phyloP scores from a whole-genome alignment of 2,329 filamentous ascomycete species.

The Gliomastix tumulicola region DNA sequence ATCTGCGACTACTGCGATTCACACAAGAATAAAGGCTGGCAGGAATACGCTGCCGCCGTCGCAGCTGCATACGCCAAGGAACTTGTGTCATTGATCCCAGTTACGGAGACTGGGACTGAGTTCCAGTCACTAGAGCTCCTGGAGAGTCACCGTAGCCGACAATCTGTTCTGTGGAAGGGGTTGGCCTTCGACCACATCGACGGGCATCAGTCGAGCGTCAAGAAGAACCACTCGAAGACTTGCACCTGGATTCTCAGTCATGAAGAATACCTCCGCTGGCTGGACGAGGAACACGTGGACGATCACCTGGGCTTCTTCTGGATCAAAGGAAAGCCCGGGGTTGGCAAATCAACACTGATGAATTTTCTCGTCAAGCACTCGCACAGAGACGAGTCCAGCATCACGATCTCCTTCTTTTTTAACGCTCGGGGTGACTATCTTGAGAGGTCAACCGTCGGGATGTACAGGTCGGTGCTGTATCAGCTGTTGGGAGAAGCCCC shows the following conservation, averaged over 20 bases:
- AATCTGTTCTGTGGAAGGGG: too few species aligned
- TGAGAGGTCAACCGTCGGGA: slow-evolving; percentile 36
- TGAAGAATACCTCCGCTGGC: slow-evolving; percentile 25
- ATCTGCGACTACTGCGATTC: slow-evolving; percentile 29
- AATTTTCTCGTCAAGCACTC: slow-evolving; percentile 33
- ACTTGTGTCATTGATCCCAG: background rate
- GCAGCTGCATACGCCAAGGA: slow-evolving; percentile 16
- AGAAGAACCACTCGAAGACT: slow-evolving; percentile 6
- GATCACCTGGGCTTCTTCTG: slow-evolving; percentile 32
- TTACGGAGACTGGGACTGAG: too few species aligned
- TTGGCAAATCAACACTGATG: slow-evolving; percentile 39
- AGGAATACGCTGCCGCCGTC: slow-evolving; percentile 21
- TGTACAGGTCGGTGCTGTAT: slow-evolving; percentile 39
- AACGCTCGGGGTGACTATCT: slow-evolving; percentile 32
- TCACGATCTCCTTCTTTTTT: slow-evolving; percentile 42
- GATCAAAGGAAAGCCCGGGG: slow-evolving; percentile 38
- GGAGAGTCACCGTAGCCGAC: too few species aligned
- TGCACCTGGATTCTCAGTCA: slow-evolving; percentile 10
- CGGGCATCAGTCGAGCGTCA: background rate
- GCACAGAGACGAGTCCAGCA: too few species aligned
- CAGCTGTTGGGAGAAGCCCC: slow-evolving; percentile 29
- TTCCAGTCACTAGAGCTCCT: background rate
- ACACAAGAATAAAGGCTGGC: slow-evolving; percentile 28
- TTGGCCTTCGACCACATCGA: background rate
- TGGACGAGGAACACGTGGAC: slow-evolving; percentile 12